phyloP scores from a whole-genome alignment of 2,329 filamentous ascomycete genomes.

The Exophiala mesophila region DNA sequence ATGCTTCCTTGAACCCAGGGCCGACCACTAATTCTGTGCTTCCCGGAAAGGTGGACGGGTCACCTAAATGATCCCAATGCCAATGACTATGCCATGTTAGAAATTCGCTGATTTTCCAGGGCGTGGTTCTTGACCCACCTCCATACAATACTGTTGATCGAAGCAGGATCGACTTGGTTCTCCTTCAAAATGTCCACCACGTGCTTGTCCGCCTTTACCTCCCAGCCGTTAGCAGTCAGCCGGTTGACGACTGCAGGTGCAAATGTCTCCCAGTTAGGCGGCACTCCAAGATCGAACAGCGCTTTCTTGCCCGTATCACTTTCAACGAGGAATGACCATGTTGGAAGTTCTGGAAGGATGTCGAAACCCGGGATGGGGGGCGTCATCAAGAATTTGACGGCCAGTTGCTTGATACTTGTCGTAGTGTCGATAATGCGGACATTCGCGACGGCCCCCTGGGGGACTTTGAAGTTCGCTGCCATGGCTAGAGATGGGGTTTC shows the following conservation, averaged over 20 bases:
- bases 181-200: slow-evolving; percentile 23
- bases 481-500: too few relatives aligned
- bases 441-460: slow-evolving; percentile 1
- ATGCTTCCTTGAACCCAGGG: slow-evolving; percentile 45
- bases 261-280: slow-evolving; percentile 18
- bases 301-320: slow-evolving; percentile 30
- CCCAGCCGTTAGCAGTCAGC: slow-evolving; percentile 4
- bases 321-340: slow-evolving; percentile 42
- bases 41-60: slow-evolving; percentile 16
- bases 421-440: slow-evolving; percentile 14
- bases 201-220: slow-evolving; percentile 18
- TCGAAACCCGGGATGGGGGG: slow-evolving; percentile 13
- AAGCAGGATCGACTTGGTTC: slow-evolving; percentile 9
- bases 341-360: slow-evolving; percentile 11
- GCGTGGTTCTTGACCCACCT: slow-evolving; percentile 4
- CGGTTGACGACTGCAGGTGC: slow-evolving; percentile 4
- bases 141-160: slow-evolving; percentile 14
- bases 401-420: slow-evolving; percentile 6
- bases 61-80: slow-evolving; percentile 24
- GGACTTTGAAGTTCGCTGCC: not conserved
- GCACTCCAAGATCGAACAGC: slow-evolving; percentile 36
- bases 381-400: slow-evolving; percentile 7
- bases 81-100: slow-evolving; percentile 16
- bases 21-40: slow-evolving; percentile 50
- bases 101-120: not conserved